phyloP scores from a whole-genome alignment of 257 asterid species.

The Fraxinus cuspidata region DNA sequence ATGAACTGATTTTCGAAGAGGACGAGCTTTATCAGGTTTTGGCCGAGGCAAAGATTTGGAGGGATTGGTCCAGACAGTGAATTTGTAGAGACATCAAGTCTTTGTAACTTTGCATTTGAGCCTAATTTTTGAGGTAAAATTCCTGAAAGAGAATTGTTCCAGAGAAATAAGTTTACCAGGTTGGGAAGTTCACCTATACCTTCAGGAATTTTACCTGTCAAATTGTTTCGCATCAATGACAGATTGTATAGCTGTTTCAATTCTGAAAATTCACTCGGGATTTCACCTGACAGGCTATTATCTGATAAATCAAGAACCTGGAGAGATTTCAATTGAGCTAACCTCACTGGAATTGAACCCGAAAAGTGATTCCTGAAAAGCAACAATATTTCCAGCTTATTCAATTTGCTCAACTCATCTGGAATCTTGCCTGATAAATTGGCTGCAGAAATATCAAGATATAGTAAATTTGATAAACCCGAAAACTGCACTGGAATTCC shows the following conservation, averaged over 20 bases:
- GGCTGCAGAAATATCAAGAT: slow-evolving; percentile 40
- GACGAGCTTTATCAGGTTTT: slow-evolving; percentile 44
- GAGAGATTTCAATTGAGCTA: slow-evolving; percentile 28
- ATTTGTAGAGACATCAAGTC: slow-evolving; percentile 55
- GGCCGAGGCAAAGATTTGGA: slow-evolving; percentile 29
- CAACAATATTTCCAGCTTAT: slow-evolving; percentile 26
- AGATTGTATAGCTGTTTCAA: slow-evolving; percentile 40
- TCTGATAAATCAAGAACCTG: slow-evolving; percentile 40
- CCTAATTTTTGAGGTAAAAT: slow-evolving; percentile 49
- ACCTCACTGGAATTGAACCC: slow-evolving; percentile 37
- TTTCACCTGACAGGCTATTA: slow-evolving; percentile 42
- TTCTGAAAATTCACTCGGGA: slow-evolving; percentile 32
- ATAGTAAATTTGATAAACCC: slow-evolving; percentile 33
- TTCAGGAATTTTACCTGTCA: slow-evolving; percentile 37
- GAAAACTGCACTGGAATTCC: slow-evolving; percentile 43
- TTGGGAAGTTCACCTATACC: slow-evolving; percentile 29
- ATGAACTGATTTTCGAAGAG: slow-evolving; percentile 46
- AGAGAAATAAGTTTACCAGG: slow-evolving; percentile 39
- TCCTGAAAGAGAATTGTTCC: slow-evolving; percentile 45
- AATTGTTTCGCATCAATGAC: slow-evolving; percentile 33
- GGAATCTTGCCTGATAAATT: slow-evolving; percentile 42
- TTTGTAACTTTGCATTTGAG: slow-evolving; percentile 34
- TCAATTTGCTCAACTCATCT: slow-evolving; percentile 32
- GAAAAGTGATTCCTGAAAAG: slow-evolving; percentile 42
- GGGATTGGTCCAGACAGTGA: slow-evolving; percentile 52